Base-by-base conservation (phyloP, 2,329 filamentous ascomycete genomes). In the Fusarium sp. region DNA sequence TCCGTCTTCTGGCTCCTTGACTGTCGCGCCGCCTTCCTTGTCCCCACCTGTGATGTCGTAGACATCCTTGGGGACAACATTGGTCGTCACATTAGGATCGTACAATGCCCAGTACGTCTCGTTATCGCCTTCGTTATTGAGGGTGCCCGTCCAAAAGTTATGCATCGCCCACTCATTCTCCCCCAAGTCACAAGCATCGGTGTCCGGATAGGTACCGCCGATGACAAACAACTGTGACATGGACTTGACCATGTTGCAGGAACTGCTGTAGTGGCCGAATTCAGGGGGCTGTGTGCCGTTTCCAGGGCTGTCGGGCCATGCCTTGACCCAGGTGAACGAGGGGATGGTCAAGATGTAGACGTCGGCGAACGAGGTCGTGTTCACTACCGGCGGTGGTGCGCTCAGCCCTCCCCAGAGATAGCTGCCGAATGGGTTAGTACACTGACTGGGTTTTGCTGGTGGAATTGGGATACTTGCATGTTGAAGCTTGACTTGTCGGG, bases 301-400 rank as follows among this genome's bases (percentile, higher is more conserved):
- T 44, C 66, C 55, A 22, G 44, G 22, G 22, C 55, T 58, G 14
- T 64, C 57, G 22, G 65, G 65, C n/a, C 11, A 58, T 9, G 57
- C 63, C 9, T 59, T 59, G 9, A 69, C 65, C 62, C 62, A 66
- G 12, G 58, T 46, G 51, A 69, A 69, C 12, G 57, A 62, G 6
- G 58, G 66, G 36, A 69, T 46, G 42, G 66, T 62, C 27, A 66
- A 35, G 20, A 66, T 69, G 27, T 69, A 69, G 6, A 69, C 58
- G 31, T 69, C 62, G 38, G 62, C 59, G 36, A 59, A 69, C 2
- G 56, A 51, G 5, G 61, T 61, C 2, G 49, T 56, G 10, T 57
- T 49, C 2, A 46, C 58, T 8, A 61, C 58, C 4, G 58, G 40
- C 1, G 62, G 62, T 8, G 31, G 33, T 8, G 66, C 64, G 12